Base-by-base conservation (phyloP, 352 stramenopile genomes). In the Pythium dissimile region DNA sequence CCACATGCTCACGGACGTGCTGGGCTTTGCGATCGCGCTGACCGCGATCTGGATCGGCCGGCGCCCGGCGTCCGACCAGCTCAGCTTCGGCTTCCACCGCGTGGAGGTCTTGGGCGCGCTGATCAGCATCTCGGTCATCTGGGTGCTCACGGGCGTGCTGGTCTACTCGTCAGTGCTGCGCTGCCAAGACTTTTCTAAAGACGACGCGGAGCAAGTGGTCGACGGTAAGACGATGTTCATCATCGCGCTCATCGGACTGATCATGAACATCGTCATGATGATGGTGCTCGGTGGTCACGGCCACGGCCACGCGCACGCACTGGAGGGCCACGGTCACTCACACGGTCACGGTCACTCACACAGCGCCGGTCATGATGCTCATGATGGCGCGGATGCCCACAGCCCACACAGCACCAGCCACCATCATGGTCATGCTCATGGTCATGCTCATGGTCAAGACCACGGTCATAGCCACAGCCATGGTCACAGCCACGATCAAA, bases 171-270 rank as follows among this genome's bases (percentile, higher is more conserved):
- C 96, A 0, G 67, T 98, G 30, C 67, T 88, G 61, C 83, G 97
- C 37, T 84, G 90, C 62, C 64, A 82, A 34, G 80, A 90, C 51
- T 87, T 77, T 44, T 64, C 96, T 8, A 31, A 86, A 41, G 77
- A 80, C 7, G 67, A 94, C 70, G 75, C 82, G 18, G 68, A 75
- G 44, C 85, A 94, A 56, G 61, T 67, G 50, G 94, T 99, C 2
- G 85, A 99, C 67, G 97, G 97, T 68, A 89, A 89, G 54, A 64
- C 99, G 54, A 99, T 99, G 97, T 95, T 95, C 66, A 87, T 94
- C 20, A 88, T 99, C 50, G 95, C 96, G 3, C 77, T 75, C 52
- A 93, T 99, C 68, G 96, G 96, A 0, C 86, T 99, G 11, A 51
- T 98, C 23, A 92, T 99, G 24, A 99, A 99, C 75, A 50, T 99